These are phyloP conservation scores for Talaromyces borbonicus DNA, from an alignment of 495 filamentous ascomycete genomes.

Conservation along the genomic window DNA sequence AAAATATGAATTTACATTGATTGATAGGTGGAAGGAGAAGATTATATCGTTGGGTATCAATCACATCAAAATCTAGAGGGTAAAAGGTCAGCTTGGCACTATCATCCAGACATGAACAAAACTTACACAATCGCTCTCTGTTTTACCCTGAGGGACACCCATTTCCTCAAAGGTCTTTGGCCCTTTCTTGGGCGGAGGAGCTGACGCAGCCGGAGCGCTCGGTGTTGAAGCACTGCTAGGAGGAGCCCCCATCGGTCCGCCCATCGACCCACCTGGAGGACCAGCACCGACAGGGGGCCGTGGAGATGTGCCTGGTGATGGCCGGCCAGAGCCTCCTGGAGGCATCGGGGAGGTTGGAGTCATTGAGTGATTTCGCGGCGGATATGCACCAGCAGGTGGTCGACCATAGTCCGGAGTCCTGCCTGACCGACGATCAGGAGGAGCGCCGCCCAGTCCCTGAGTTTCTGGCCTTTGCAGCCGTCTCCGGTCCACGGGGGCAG, in stretches of 20 bases:
- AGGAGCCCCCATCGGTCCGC: conserved; percentile 13
- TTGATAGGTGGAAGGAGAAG: conserved; percentile 9
- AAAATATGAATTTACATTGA: conserved; percentile 7
- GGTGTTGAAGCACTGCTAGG: conserved; percentile 22
- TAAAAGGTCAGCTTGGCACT: no score
- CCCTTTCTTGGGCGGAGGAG: conserved; percentile 58
- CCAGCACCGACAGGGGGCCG: conserved; percentile 14
- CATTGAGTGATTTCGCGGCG: conserved; percentile 3
- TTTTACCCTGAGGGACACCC: conserved; percentile 75
- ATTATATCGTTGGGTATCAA: conserved; percentile 30
- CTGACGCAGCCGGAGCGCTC: conserved; percentile 17
- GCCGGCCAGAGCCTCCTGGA: background rate
- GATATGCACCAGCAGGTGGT: background rate
- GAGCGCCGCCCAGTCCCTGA: conserved; percentile 19
- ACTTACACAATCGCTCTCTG: conserved; percentile 87
- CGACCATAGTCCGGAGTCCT: background rate
- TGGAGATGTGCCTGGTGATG: conserved; percentile 15
- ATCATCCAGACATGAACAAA: background rate
- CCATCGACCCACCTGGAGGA: conserved; percentile 7
- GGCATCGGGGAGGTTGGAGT: conserved; percentile 1
- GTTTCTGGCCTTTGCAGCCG: conserved; percentile 19
- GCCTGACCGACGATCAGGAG: conserved; percentile 27
- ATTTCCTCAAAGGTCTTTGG: conserved; percentile 98
- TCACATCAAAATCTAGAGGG: conserved; percentile 59
- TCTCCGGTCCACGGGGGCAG: conserved; percentile 36